phyloP scores from a whole-genome alignment of 2,329 filamentous ascomycete genomes.

The Microcera coccophila region DNA sequence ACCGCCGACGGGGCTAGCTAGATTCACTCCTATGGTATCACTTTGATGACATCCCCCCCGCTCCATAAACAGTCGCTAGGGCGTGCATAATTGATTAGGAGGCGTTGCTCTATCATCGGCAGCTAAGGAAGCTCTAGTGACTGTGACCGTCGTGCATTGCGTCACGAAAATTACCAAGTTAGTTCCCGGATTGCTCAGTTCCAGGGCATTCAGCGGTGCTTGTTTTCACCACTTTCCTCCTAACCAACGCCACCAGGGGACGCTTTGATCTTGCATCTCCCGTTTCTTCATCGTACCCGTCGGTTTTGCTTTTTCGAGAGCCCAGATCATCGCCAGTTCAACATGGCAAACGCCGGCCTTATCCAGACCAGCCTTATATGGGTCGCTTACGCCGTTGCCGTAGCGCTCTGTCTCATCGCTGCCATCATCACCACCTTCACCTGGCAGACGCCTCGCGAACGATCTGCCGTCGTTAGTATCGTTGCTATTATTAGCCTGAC shows the following conservation, averaged over 20 bases:
- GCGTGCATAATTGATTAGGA: no score
- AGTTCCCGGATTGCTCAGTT: background rate
- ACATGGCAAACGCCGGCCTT: constrained; percentile 51
- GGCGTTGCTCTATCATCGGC: background rate
- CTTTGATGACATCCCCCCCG: no score
- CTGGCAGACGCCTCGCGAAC: constrained; percentile 85
- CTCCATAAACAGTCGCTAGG: no score
- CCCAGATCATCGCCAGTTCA: constrained; percentile 4
- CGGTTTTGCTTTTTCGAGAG: background rate
- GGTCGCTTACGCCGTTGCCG: constrained; percentile 83
- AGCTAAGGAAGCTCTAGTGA: background rate
- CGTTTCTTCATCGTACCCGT: background rate
- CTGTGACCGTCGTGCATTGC: background rate
- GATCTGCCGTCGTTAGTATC: constrained; percentile 74
- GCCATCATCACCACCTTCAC: constrained; percentile 83
- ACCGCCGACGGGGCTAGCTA: constrained; percentile 1
- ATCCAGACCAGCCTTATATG: constrained; percentile 90
- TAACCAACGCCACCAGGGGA: background rate
- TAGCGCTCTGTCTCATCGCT: constrained; percentile 70
- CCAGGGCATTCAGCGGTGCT: background rate
- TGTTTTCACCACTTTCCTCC: background rate
- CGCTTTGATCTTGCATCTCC: background rate
- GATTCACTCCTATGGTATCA: background rate
- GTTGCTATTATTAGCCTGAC: constrained; percentile 87
- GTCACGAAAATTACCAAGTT: background rate